A percentile compares a stretch with the other conserved stretches of the same genome.
These are phyloP conservation scores for Suhomyces terraborum DNA, from an alignment of 1,139 yeast species.

Conservation along the genomic window DNA sequence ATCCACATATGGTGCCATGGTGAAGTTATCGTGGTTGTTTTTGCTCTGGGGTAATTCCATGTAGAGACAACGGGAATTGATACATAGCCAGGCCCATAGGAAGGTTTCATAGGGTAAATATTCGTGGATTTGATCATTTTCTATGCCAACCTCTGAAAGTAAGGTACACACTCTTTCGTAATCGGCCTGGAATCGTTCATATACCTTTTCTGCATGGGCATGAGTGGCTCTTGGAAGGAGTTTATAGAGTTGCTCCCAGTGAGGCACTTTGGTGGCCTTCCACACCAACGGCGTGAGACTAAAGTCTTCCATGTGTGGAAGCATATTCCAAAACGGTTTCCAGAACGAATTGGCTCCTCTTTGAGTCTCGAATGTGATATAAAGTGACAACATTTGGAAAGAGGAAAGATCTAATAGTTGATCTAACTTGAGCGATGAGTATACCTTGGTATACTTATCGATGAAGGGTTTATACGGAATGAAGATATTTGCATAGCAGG, in stretches of 20 bases:
- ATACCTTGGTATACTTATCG: conserved; percentile 32
- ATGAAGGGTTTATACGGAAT: conserved; percentile 20
- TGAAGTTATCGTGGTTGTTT: conserved; percentile 62
- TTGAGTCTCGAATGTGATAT: conserved; percentile 47
- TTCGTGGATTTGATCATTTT: neutral
- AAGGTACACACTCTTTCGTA: conserved; percentile 28
- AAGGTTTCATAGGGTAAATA: conserved; percentile 29
- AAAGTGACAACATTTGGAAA: conserved; percentile 52
- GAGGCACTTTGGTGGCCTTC: conserved; percentile 35
- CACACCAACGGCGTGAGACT: conserved; percentile 53
- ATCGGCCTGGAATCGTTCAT: conserved; percentile 41
- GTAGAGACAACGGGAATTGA: conserved; percentile 88
- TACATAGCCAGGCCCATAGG: conserved; percentile 79
- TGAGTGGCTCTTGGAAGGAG: conserved; percentile 44
- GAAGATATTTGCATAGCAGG: conserved; percentile 25
- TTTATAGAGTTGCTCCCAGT: conserved; percentile 29
- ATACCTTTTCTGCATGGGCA: conserved; percentile 38
- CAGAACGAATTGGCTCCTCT: conserved; percentile 52
- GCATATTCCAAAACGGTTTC: conserved; percentile 61
- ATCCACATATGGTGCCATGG: conserved; percentile 91
- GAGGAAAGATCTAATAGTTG: conserved; percentile 41
- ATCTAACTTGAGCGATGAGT: conserved; percentile 29
- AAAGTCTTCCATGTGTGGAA: conserved; percentile 56
- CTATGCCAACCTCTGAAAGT: conserved; percentile 18
- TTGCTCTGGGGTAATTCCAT: conserved; percentile 62